These are phyloP conservation scores for Irpex sp. DNA, from an alignment of 1,284 basidiomycete genomes.

Conservation along the genomic window DNA sequence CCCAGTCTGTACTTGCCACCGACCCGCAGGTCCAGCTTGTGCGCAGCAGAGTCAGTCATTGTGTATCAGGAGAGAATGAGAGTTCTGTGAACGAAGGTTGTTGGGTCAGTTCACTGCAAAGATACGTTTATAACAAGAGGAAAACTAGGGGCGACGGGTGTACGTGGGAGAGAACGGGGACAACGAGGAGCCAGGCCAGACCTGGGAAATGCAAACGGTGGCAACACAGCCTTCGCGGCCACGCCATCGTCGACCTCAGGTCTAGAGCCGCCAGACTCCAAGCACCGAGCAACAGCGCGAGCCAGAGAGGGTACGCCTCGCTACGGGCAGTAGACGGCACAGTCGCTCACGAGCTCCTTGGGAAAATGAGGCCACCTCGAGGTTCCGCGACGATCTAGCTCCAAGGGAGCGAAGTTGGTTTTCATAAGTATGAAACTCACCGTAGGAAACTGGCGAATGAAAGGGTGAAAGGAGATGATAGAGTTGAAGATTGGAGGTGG, in stretches of 20 bases:
- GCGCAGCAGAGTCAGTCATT: conserved; percentile 67
- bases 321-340: background rate
- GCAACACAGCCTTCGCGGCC: background rate
- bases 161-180: conserved; percentile 16
- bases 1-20: conserved; percentile 99
- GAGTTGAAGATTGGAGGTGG: background rate
- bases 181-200: background rate
- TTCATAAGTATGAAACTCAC: background rate
- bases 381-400: background rate
- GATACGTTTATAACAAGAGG: background rate
- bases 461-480: background rate
- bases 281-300: background rate
- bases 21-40: conserved; percentile 90
- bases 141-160: conserved; percentile 10
- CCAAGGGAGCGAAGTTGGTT: background rate
- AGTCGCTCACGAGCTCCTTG: background rate
- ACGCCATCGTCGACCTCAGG: background rate
- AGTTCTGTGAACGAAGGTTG: background rate
- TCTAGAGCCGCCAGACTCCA: background rate
- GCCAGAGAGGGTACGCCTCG: background rate
- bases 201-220: background rate
- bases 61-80: conserved; percentile 3
- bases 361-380: background rate
- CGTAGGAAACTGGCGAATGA: background rate
- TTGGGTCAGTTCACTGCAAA: background rate